Base-by-base conservation (phyloP, 208 protist species). In the Crithidia bombi region DNA sequence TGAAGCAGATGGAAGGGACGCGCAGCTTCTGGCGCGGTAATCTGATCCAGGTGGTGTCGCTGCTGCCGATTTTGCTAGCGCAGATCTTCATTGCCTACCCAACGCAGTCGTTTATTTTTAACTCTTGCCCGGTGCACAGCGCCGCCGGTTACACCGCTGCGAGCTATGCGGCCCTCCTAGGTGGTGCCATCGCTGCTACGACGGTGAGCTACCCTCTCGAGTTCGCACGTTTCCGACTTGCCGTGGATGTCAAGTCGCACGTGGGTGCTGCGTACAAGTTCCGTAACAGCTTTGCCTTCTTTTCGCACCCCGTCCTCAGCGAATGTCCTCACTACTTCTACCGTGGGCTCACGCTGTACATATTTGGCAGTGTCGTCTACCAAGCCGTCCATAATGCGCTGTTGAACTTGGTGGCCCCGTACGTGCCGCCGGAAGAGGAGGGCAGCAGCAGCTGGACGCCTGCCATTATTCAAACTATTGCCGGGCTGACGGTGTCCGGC, bases 21-120 rank as follows among this genome's bases (percentile, higher is more conserved):
- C 61, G 61, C 17, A 82, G 83, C 68, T 93, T 95, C 44, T 93
- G 85, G 84, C 87, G 90, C 33, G 90, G 90, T 28, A 95, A 95
- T 67, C 35, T 89, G 10, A 85, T 95, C 44, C 87, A 95, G 56
- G 83, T 93, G 11, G 74, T 82, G 26, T 86, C 86, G 2, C 35
- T 92, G 14, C 69, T 92, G 33, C 90, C 90, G 9, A 90, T 88
- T 35, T 65, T 76, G 26, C 75, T 90, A 30, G 75, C 86, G 11
- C 84, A 91, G 55, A 69, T 87, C 30, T 91, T 95, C 69, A 86
- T 95, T 62, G 84, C 75, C 14, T 57, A 81, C 36, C 86, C 86
- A 1, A 82, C 83, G 12, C 82, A 90, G 58, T 56, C 65, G 0
- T 82, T 86, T 65, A 80, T 92, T 25, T 88, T 90, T 67, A 78